phyloP scores from a whole-genome alignment of 768 basidiomycete genomes.

The Termitomyces heimii region DNA sequence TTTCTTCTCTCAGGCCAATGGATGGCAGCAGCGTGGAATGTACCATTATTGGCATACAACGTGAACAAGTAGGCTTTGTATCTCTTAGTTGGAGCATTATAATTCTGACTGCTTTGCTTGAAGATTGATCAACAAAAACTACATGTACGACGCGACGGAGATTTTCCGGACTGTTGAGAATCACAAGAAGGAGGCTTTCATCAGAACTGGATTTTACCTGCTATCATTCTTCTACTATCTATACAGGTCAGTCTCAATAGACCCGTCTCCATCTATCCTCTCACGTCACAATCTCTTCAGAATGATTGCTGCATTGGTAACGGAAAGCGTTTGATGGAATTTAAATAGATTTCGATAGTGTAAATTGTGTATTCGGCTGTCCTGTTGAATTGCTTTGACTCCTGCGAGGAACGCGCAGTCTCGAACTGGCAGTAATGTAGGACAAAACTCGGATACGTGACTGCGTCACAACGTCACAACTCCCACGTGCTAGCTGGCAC shows the following conservation, averaged over 20 bases:
- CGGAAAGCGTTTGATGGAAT: slow-evolving; percentile 55
- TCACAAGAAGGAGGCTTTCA: slow-evolving; percentile 95
- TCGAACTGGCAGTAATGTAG: too few species aligned
- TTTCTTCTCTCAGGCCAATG: slow-evolving; percentile 98
- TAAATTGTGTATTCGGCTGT: slow-evolving; percentile 7
- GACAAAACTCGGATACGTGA: background rate
- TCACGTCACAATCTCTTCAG: slow-evolving; percentile 19
- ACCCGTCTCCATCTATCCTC: background rate
- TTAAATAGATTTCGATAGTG: background rate
- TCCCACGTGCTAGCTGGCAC: slow-evolving; percentile 11
- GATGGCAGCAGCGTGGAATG: slow-evolving; percentile 85
- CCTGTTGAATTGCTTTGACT: background rate
- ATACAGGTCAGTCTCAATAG: slow-evolving; percentile 59
- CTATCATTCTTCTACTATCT: slow-evolving; percentile 91
- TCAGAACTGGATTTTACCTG: slow-evolving; percentile 90
- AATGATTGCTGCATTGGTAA: slow-evolving; percentile 86
- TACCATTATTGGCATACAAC: slow-evolving; percentile 84
- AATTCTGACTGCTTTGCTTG: background rate
- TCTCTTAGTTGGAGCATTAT: background rate
- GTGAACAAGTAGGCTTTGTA: slow-evolving; percentile 77
- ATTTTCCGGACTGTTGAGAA: slow-evolving; percentile 91
- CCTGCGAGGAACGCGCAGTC: too few species aligned
- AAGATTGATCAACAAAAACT: slow-evolving; percentile 87
- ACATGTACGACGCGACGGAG: slow-evolving; percentile 99
- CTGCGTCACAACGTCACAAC: slow-evolving; percentile 2